Evolutionary conservation across 2,329 filamentous ascomycete species (phyloP), one percentile per base, ranked within the genome.

Genomic region (Endocalyx cinctus): DNA sequence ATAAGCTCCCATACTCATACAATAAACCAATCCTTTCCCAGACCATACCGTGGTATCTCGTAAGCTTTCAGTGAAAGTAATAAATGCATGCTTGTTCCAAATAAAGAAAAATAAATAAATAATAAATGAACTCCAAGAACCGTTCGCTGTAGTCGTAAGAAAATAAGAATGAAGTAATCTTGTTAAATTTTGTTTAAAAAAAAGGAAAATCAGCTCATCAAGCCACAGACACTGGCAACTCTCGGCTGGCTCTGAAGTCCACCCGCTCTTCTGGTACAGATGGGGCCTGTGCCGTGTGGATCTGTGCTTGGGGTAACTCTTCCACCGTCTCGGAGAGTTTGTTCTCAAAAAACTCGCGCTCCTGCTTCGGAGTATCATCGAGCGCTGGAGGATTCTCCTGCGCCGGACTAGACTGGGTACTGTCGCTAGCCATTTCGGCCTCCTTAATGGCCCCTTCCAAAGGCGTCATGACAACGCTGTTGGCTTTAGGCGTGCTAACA

Each of bases 21-120:
- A 43, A 42, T 47, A 46, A 37, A 44, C 42, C 36, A 28, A 32
- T 31, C 41, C 31, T 43, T 37, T 34, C 20, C 44, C 39, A 40
- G 33, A 44, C 39, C 37, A 42, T 49, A 35, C 43, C 38, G 34
- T 42, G 51, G 43, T 48, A 54, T 48, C 39, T 42, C 38, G 26
- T 41, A 31, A 35, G 35, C 34, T 38, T 34, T 39, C 37, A 33
- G 27, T 8, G 8, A 23, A n/a, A 8, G 20, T 23, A 27, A 31
- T 35, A 27, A 39, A 32, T 35, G 13, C 41, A 43, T 43, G 42
- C 38, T 39, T 29, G 37, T 29, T 32, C 43, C 27, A 13, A 48
- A 50, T 40, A 45, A n/a, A n/a, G n/a, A n/a, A n/a, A n/a, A n/a
- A n/a, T n/a, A n/a, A n/a, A n/a, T n/a, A n/a, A n/a, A n/a, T n/a